Evolutionary conservation across 257 asterid species (phyloP).

Genomic region (Nicotiana sylvestris): DNA sequence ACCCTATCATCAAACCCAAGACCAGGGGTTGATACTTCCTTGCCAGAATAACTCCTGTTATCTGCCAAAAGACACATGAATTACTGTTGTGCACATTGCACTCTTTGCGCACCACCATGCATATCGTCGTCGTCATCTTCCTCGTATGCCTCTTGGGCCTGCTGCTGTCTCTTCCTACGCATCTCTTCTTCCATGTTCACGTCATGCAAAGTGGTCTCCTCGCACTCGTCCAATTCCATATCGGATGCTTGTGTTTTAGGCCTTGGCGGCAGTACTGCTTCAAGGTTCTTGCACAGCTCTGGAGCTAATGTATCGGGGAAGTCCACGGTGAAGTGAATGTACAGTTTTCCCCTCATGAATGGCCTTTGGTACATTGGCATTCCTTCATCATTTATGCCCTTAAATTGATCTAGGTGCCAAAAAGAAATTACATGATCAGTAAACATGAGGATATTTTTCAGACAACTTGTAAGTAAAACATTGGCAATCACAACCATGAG

Average conservation of each 20-base stretch:
- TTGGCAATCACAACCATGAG: background rate
- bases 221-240: conserved; percentile 27
- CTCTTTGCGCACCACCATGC: conserved; percentile 25
- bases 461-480: background rate
- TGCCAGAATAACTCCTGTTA: background rate
- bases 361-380: conserved; percentile 30
- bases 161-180: conserved; percentile 27
- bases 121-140: conserved; percentile 19
- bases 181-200: conserved; percentile 30
- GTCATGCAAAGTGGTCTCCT: conserved; percentile 28
- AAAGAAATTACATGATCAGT: background rate
- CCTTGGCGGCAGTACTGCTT: conserved; percentile 22
- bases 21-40: background rate
- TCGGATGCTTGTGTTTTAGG: conserved; percentile 10
- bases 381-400: conserved; percentile 31
- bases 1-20: conserved; percentile 3
- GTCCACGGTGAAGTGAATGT: conserved; percentile 26
- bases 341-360: conserved; percentile 30
- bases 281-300: conserved; percentile 23
- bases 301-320: conserved; percentile 21
- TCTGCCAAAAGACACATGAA: background rate
- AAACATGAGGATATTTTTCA: background rate
- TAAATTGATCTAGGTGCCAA: conserved; percentile 15
- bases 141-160: conserved; percentile 19
- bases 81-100: conserved; percentile 23